A percentile compares a stretch with the other conserved stretches of the same genome.
Evolutionary conservation across 805 yeast genomes (phyloP).

Genomic region (Blastobotrys mokoenaii): DNA sequence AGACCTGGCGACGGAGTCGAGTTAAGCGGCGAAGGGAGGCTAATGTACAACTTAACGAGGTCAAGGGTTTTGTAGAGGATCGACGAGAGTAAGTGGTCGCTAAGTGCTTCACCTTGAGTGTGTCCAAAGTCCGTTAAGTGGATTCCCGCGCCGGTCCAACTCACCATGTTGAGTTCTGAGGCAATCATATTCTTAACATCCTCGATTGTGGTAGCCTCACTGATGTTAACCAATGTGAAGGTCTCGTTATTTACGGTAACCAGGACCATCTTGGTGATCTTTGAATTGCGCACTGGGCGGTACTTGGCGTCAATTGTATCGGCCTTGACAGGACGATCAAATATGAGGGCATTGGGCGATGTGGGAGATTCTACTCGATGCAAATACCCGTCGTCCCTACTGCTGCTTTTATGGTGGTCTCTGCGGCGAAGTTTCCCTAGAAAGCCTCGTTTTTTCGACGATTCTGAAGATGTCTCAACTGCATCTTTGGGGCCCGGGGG

Average conservation of each 20-base stretch:
- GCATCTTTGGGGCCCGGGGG: no score
- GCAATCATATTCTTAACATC: slow-evolving; percentile 36
- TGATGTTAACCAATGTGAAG: slow-evolving; percentile 43
- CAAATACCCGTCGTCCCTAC: slow-evolving; percentile 10
- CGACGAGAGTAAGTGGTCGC: slow-evolving; percentile 11
- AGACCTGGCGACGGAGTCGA: slow-evolving; percentile 11
- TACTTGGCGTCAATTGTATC: slow-evolving; percentile 22
- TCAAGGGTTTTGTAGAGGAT: slow-evolving; percentile 7
- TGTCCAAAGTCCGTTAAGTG: slow-evolving; percentile 66
- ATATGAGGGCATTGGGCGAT: slow-evolving; percentile 8
- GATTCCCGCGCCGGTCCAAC: slow-evolving; percentile 23
- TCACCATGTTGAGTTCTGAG: slow-evolving; percentile 28
- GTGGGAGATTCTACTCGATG: slow-evolving; percentile 14
- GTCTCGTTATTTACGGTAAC: slow-evolving; percentile 54
- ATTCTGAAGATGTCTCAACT: no score
- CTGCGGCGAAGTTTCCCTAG: slow-evolving; percentile 10
- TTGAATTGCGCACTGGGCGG: slow-evolving; percentile 30
- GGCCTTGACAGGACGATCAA: background rate
- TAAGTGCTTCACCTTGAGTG: slow-evolving; percentile 28
- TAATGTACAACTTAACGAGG: slow-evolving; percentile 16
- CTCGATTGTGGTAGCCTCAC: slow-evolving; percentile 22
- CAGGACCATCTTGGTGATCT: slow-evolving; percentile 33
- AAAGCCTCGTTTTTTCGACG: slow-evolving; percentile 5
- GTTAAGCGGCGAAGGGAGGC: slow-evolving; percentile 6
- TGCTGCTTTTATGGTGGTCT: slow-evolving; percentile 11